Percentiles rank a stretch among this genome's conserved stretches.
Conservation (phyloP, 2,329 filamentous ascomycete genomes). For the Colletotrichum theobromicola region DNA sequence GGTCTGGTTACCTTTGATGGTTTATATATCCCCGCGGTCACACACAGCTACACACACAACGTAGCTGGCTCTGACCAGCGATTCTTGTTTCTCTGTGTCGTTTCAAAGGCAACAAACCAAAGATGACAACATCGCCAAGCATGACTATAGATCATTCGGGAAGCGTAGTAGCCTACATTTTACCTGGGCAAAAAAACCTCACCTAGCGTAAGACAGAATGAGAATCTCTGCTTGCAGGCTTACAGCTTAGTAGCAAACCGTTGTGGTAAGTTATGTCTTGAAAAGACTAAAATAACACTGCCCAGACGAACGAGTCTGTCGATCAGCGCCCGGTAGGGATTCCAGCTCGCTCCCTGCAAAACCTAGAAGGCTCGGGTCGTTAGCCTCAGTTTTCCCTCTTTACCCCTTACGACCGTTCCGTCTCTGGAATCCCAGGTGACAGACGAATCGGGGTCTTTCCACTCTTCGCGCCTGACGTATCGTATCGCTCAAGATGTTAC, state of each 20-base stretch:
- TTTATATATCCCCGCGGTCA: not conserved
- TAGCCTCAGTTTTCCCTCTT: not conserved
- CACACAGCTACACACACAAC: not conserved
- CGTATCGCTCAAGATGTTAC: not conserved
- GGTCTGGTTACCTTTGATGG: not conserved
- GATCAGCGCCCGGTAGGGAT: not conserved
- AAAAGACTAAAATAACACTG: not conserved
- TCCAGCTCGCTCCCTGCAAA: not conserved
- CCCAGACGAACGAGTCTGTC: not conserved
- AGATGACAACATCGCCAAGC: constrained; percentile 5
- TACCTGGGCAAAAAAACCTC: not conserved
- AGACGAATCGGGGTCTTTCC: not conserved
- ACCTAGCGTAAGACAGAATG: not conserved
- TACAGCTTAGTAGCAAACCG: not conserved
- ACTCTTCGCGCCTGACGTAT: not conserved
- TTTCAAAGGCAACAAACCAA: not conserved
- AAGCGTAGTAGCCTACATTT: not conserved
- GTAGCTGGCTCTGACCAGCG: not conserved
- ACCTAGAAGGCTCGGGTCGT: not conserved
- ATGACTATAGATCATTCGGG: not conserved
- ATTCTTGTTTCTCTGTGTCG: not conserved
- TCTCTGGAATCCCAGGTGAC: not conserved
- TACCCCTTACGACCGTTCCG: not conserved
- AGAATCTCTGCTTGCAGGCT: not conserved
- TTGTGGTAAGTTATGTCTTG: not conserved